Percentiles rank a stretch among this genome's conserved stretches.
These are phyloP conservation scores for Podila horticola DNA, from an alignment of 192 early-diverging fungal species.

Conservation along the genomic window DNA sequence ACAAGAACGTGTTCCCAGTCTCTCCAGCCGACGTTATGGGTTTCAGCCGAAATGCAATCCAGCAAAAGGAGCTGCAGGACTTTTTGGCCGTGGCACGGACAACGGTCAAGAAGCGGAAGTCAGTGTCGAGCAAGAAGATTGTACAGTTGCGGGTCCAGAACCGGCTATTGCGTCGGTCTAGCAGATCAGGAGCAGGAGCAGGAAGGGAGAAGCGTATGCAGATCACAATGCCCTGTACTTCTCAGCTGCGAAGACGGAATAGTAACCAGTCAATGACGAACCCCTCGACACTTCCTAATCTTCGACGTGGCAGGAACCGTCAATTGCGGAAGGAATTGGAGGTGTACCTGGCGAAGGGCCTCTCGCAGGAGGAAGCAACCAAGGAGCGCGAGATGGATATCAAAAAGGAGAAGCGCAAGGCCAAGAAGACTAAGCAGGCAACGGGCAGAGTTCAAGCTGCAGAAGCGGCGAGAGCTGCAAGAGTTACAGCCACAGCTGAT, in stretches of 20 bases:
- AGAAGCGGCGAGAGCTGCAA: conserved; percentile 2
- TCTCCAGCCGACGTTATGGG: conserved; percentile 43
- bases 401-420: background rate
- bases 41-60: conserved; percentile 31
- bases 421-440: background rate
- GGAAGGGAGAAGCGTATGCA: background rate
- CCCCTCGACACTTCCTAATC: background rate
- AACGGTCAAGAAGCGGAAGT: conserved; percentile 16
- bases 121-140: conserved; percentile 8
- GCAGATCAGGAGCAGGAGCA: background rate
- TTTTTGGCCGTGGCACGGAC: conserved; percentile 20
- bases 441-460: conserved; percentile 3
- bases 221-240: too few species aligned
- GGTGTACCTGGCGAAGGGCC: conserved; percentile 20
- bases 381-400: conserved; percentile 11
- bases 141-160: conserved; percentile 19
- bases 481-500: background rate
- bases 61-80: conserved; percentile 23
- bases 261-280: too few species aligned
- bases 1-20: conserved; percentile 30
- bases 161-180: conserved; percentile 1
- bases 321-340: conserved; percentile 29
- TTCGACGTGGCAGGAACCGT: conserved; percentile 25
- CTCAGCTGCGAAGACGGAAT: background rate
- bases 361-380: conserved; percentile 25